Evolutionary conservation across 163 green algal species (phyloP).

Genomic region (Chlamydomonas reinhardtii): DNA sequence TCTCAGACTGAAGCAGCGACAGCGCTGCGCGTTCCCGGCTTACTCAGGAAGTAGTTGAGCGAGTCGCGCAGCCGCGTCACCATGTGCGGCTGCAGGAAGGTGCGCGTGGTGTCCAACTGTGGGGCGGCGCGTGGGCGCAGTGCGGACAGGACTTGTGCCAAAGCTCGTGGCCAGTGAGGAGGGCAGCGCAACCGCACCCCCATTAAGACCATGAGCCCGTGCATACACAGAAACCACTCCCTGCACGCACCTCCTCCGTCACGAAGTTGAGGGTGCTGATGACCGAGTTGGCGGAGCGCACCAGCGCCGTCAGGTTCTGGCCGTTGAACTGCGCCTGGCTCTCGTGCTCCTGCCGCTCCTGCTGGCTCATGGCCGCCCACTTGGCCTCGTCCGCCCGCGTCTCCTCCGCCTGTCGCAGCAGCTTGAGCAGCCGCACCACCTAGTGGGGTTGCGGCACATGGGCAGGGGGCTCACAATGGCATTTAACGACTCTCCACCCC

Average conservation of each 20-base stretch:
- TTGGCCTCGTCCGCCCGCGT: constrained; percentile 61
- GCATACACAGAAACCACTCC: too few relatives aligned
- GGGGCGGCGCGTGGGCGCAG: not conserved
- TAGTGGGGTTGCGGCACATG: not conserved
- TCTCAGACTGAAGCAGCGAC: too few relatives aligned
- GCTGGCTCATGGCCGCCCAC: constrained; percentile 61
- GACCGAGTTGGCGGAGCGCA: constrained; percentile 67
- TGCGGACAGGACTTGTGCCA: too few relatives aligned
- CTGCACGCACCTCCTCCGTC: constrained; percentile 56
- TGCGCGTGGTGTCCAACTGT: constrained; percentile 41
- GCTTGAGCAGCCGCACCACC: constrained; percentile 57
- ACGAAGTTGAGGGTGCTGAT: constrained; percentile 83
- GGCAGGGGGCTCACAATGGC: too few relatives aligned
- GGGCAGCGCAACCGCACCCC: too few relatives aligned
- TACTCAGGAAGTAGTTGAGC: constrained; percentile 95
- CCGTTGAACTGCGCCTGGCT: constrained; percentile 43
- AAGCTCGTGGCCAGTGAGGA: not conserved
- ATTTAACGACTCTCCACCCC: too few relatives aligned
- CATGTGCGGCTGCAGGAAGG: constrained; percentile 90
- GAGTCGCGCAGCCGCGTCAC: constrained; percentile 86
- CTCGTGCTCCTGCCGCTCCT: constrained; percentile 62
- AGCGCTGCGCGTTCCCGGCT: too few relatives aligned
- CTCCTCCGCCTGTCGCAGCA: constrained; percentile 81
- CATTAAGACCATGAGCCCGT: too few relatives aligned
- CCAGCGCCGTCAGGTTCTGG: constrained; percentile 53